Conservation (phyloP, 1,284 basidiomycete genomes). For the Ceratobasidium sp. region DNA sequence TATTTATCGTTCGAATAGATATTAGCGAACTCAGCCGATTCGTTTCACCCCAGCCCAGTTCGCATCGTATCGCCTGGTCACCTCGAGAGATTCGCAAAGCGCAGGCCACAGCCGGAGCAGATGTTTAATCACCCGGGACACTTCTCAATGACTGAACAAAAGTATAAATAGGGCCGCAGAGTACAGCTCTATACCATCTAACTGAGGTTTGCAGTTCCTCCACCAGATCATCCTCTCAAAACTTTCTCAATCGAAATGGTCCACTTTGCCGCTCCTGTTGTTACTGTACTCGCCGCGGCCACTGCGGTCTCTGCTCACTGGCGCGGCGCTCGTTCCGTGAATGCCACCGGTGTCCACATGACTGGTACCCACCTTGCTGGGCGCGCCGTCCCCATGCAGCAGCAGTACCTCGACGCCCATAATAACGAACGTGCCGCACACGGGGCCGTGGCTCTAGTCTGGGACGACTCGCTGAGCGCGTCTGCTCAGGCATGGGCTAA, state of each 20-base stretch:
- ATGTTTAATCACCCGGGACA: background rate
- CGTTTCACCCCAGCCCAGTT: too few relatives aligned
- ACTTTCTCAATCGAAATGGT: too few relatives aligned
- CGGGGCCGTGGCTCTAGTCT: slow-evolving; percentile 59
- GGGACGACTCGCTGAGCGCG: slow-evolving; percentile 61
- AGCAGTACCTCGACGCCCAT: slow-evolving; percentile 57
- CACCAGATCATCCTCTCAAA: too few relatives aligned
- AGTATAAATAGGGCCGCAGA: background rate
- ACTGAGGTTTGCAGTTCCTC: too few relatives aligned
- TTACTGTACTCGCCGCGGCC: slow-evolving; percentile 12
- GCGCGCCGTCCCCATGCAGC: slow-evolving; percentile 11
- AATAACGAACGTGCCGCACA: slow-evolving; percentile 61
- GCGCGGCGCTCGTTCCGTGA: slow-evolving; percentile 4
- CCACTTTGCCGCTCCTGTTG: background rate
- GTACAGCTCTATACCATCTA: too few relatives aligned
- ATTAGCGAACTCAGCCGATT: too few relatives aligned
- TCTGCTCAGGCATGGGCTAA: slow-evolving; percentile 63
- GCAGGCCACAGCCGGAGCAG: too few relatives aligned
- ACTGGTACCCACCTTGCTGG: slow-evolving; percentile 20
- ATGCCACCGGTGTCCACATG: slow-evolving; percentile 7
- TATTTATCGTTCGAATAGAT: too few relatives aligned
- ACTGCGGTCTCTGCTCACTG: slow-evolving; percentile 23
- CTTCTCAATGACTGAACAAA: too few relatives aligned
- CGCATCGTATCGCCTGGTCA: slow-evolving; percentile 7
- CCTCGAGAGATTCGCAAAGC: background rate